A percentile compares a stretch with the other conserved stretches of the same genome.
Evolutionary conservation across 306 rosid species (phyloP).

Genomic region (Canavalia gladiata): DNA sequence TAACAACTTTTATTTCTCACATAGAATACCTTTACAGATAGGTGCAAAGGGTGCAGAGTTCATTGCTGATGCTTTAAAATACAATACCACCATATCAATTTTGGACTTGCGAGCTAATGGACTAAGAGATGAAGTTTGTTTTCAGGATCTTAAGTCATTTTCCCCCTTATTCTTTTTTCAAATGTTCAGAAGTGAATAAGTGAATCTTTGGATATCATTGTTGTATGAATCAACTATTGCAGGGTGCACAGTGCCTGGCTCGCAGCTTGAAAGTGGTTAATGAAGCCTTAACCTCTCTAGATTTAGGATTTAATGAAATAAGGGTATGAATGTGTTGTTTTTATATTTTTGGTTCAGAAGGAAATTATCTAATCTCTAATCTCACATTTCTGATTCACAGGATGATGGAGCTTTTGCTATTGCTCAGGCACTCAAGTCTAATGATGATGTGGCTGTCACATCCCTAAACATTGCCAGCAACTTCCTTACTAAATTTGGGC

Average conservation of each 20-base stretch:
- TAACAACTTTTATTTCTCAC: conserved; percentile 24
- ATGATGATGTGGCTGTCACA: conserved; percentile 84
- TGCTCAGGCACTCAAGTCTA: conserved; percentile 97
- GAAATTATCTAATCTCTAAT: conserved; percentile 35
- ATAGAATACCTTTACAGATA: conserved; percentile 60
- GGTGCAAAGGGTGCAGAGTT: conserved; percentile 95
- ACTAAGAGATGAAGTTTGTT: conserved; percentile 87
- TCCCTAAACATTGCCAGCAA: conserved; percentile 82
- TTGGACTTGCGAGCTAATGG: conserved; percentile 94
- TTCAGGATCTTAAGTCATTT: conserved; percentile 20
- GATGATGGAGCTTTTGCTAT: conserved; percentile 98
- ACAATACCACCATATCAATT: conserved; percentile 84
- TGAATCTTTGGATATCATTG: conserved; percentile 37
- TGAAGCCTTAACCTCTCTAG: conserved; percentile 91
- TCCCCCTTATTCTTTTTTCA: background rate
- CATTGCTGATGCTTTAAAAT: conserved; percentile 89
- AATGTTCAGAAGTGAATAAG: conserved; percentile 8
- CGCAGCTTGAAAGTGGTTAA: conserved; percentile 99
- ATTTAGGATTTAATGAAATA: conserved; percentile 95
- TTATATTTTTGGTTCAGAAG: background rate
- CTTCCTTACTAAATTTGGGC: conserved; percentile 96
- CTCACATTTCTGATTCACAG: conserved; percentile 56
- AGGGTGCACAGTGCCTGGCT: conserved; percentile 94
- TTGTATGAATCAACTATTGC: conserved; percentile 50
- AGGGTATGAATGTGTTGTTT: conserved; percentile 68